These are phyloP conservation scores for Lactarius indigo DNA, from an alignment of 768 basidiomycete species.

Conservation along the genomic window DNA sequence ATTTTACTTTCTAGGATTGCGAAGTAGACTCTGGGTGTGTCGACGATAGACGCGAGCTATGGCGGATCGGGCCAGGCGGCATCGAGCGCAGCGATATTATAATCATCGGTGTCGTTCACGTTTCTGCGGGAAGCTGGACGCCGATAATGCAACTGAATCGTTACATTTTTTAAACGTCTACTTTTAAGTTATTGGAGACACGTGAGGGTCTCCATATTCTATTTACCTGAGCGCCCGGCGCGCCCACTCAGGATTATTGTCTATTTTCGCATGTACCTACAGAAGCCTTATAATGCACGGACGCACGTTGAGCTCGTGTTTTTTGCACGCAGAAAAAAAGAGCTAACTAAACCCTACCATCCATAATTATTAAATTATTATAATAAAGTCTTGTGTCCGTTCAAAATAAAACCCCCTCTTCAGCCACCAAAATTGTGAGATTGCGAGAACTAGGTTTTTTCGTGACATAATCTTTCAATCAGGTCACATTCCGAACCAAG, in stretches of 20 bases:
- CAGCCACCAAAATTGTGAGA: no score
- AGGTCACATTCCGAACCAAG: no score
- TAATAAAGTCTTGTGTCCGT: no score
- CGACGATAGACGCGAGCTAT: not conserved
- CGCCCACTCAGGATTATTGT: not conserved
- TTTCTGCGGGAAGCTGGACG: not conserved
- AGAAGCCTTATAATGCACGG: not conserved
- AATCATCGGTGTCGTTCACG: not conserved
- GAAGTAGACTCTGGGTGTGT: not conserved
- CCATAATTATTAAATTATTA: no score
- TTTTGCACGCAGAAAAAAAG: no score
- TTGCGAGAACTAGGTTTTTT: no score
- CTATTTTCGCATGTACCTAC: not conserved
- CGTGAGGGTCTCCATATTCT: no score
- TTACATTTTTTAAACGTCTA: not conserved
- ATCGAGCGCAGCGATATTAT: not conserved
- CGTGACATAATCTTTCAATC: no score
- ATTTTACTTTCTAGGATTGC: not conserved
- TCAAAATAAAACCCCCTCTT: no score
- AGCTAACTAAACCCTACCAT: no score
- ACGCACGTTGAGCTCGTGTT: no score
- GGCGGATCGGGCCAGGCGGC: not conserved
- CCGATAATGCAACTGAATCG: slow-evolving; percentile 1
- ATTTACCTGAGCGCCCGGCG: no score
- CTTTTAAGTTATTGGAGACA: not conserved